Conservation (phyloP, 2,329 filamentous ascomycete genomes). For the Plectosphaerella plurivora region DNA sequence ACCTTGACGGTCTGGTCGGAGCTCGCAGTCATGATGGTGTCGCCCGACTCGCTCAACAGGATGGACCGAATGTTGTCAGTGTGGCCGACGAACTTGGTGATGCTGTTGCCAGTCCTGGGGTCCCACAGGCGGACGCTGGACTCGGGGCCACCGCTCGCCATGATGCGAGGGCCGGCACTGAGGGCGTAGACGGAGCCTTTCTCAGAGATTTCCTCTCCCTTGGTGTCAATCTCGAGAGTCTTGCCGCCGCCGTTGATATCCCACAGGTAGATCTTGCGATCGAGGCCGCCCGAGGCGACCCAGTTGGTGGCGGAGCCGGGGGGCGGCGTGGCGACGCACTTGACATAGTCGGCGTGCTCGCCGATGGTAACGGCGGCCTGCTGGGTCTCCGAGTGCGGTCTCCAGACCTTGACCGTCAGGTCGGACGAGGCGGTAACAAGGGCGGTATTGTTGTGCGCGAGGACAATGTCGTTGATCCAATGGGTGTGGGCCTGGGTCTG, state of each 20-base stretch:
- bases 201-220: conserved; percentile 75
- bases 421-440: conserved; percentile 92
- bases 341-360: conserved; percentile 93
- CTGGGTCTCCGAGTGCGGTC: conserved; percentile 55
- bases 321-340: conserved; percentile 77
- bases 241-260: conserved; percentile 86
- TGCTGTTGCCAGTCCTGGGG: conserved; percentile 77
- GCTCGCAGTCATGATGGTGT: conserved; percentile 89
- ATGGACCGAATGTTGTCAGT: conserved; percentile 92
- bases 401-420: conserved; percentile 88
- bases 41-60: conserved; percentile 80
- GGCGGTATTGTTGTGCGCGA: conserved; percentile 72
- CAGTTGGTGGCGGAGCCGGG: conserved; percentile 62
- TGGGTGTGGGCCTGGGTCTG: conserved; percentile 78
- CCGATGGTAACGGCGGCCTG: conserved; percentile 77
- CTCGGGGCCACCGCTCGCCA: conserved; percentile 92
- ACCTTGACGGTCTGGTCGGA: conserved; percentile 97
- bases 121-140: conserved; percentile 93
- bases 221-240: conserved; percentile 79
- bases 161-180: conserved; percentile 70
- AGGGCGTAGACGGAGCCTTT: conserved; percentile 96
- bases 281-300: conserved; percentile 91
- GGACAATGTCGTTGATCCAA: conserved; percentile 90
- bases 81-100: conserved; percentile 96
- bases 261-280: conserved; percentile 90